Evolutionary conservation across 2,329 filamentous ascomycete species (phyloP).

Genomic region (Ascochyta lentis): DNA sequence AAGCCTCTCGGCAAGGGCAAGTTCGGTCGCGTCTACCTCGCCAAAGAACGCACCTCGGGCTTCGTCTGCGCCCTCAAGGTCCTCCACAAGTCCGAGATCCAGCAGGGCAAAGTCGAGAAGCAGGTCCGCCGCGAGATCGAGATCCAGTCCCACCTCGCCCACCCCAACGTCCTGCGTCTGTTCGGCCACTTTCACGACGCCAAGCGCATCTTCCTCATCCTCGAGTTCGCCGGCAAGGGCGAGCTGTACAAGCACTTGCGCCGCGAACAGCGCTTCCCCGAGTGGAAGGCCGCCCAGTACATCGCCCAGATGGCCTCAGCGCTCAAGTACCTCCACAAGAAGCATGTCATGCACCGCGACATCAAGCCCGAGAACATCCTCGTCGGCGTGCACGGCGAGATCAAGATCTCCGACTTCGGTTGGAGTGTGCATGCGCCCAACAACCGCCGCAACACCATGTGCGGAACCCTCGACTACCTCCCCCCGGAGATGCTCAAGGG

Average conservation of each 20-base stretch:
- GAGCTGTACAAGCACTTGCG: slow-evolving; percentile 88
- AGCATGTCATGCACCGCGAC: slow-evolving; percentile 96
- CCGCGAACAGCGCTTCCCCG: slow-evolving; percentile 78
- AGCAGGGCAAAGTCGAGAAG: slow-evolving; percentile 82
- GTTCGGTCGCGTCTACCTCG: slow-evolving; percentile 85
- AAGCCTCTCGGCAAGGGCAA: slow-evolving; percentile 87
- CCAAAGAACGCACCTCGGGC: slow-evolving; percentile 76
- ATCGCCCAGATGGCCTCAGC: slow-evolving; percentile 91
- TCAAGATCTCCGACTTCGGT: slow-evolving; percentile 98
- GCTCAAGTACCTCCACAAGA: slow-evolving; percentile 88
- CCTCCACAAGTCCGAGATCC: slow-evolving; percentile 81
- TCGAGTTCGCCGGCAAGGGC: slow-evolving; percentile 85
- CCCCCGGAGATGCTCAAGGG: slow-evolving; percentile 96
- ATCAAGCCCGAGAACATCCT: slow-evolving; percentile 99
- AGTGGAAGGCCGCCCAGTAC: slow-evolving; percentile 87
- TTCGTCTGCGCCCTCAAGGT: slow-evolving; percentile 90
- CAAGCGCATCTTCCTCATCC: slow-evolving; percentile 85
- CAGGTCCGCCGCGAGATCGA: slow-evolving; percentile 88
- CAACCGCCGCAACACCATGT: slow-evolving; percentile 92
- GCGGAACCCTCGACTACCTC: slow-evolving; percentile 95
- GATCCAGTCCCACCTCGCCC: slow-evolving; percentile 85
- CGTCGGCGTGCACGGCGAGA: slow-evolving; percentile 93
- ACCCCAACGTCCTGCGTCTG: slow-evolving; percentile 83
- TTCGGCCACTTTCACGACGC: slow-evolving; percentile 90
- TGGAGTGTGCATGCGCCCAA: slow-evolving; percentile 99